phyloP scores from a whole-genome alignment of 2,329 filamentous ascomycete genomes.

The Colletotrichum lini region DNA sequence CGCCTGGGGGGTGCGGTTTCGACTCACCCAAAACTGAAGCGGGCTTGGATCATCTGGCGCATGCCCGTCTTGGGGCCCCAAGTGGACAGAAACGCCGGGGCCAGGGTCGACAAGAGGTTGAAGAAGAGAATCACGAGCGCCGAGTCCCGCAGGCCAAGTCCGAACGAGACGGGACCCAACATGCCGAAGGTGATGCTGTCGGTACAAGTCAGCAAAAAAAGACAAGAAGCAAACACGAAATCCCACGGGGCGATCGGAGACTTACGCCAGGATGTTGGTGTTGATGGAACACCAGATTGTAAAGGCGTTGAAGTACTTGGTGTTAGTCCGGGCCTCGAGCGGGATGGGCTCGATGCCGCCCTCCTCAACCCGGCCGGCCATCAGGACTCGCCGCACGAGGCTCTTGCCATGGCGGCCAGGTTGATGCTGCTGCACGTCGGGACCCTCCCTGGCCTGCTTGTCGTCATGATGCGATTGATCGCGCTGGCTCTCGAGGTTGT shows the following conservation, averaged over 20 bases:
- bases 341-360: slow-evolving; percentile 50
- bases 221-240: not conserved
- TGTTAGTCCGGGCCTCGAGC: slow-evolving; percentile 49
- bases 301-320: slow-evolving; percentile 50
- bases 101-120: slow-evolving; percentile 55
- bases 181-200: slow-evolving; percentile 59
- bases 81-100: slow-evolving; percentile 58
- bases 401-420: slow-evolving; percentile 10
- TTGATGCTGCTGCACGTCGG: not conserved
- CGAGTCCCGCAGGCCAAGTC: slow-evolving; percentile 58
- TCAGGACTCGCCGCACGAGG: slow-evolving; percentile 33
- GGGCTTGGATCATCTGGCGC: slow-evolving; percentile 63
- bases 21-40: slow-evolving; percentile 50
- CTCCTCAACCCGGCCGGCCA: slow-evolving; percentile 47
- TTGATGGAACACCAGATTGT: slow-evolving; percentile 52
- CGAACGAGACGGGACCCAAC: slow-evolving; percentile 59
- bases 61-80: slow-evolving; percentile 61
- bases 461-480: slow-evolving; percentile 1
- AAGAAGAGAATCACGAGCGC: slow-evolving; percentile 64
- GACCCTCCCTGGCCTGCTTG: slow-evolving; percentile 21
- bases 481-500: slow-evolving; percentile 29
- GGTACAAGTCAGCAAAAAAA: not conserved
- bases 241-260: not conserved
- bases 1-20: accelerated
- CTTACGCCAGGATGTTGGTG: slow-evolving; percentile 51